Evolutionary conservation across 2,329 filamentous ascomycete genomes (phyloP).

Genomic region (Colletotrichum lentis): DNA sequence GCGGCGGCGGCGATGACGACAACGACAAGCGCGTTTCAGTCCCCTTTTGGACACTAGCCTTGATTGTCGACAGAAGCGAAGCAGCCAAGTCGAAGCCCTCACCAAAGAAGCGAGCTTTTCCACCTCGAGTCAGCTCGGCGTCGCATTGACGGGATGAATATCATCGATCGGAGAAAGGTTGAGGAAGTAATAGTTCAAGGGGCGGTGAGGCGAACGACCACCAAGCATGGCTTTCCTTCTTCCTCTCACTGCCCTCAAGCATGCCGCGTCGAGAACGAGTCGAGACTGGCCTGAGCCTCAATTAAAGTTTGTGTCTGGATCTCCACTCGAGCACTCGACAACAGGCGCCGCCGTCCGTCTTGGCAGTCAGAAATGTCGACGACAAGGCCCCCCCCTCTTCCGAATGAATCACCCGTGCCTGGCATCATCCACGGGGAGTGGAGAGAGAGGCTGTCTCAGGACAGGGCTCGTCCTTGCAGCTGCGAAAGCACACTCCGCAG

Average conservation of each 20-base stretch:
- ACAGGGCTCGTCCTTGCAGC: constrained; percentile 28
- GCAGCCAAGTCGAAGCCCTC: constrained; percentile 17
- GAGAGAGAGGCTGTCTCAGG: not conserved
- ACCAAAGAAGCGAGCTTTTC: not conserved
- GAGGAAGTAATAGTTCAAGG: not conserved
- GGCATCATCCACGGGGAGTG: constrained; percentile 5
- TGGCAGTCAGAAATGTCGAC: not conserved
- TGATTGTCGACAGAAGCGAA: not conserved
- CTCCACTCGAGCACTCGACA: constrained; percentile 9
- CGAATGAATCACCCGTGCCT: constrained; percentile 36
- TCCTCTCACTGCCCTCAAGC: constrained; percentile 2
- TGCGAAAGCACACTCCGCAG: not conserved
- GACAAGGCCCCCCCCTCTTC: constrained; percentile 18
- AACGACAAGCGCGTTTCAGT: constrained; percentile 15
- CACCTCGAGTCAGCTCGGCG: constrained; percentile 20
- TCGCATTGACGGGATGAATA: not conserved
- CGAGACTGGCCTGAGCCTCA: constrained; percentile 26
- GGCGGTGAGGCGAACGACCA: constrained; percentile 28
- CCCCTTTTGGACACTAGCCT: constrained; percentile 6
- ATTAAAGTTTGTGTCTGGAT: constrained; percentile 33
- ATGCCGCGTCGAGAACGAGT: constrained; percentile 27
- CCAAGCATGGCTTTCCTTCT: not conserved
- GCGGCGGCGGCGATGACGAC: too few relatives aligned
- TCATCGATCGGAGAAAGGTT: not conserved
- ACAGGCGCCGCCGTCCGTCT: too few relatives aligned